These are phyloP conservation scores for Thuidium tamariscinum DNA, from an alignment of 225 moss, liverwort and hornwort genomes.

Conservation along the genomic window DNA sequence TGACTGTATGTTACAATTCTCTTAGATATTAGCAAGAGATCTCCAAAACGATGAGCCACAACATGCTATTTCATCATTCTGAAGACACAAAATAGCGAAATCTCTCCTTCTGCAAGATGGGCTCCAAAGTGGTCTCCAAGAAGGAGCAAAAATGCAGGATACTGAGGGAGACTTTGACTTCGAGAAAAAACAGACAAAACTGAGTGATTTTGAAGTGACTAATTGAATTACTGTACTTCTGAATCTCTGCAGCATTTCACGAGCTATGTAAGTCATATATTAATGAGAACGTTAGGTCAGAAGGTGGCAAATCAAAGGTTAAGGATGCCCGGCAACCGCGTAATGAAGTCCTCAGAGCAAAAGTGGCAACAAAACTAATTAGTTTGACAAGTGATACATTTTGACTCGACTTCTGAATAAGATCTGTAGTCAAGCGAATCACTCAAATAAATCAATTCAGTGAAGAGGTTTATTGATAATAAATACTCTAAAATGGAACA, in stretches of 20 bases:
- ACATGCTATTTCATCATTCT: background rate
- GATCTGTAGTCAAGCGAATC: background rate
- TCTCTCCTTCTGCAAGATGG: background rate
- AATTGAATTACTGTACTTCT: background rate
- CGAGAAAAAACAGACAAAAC: background rate
- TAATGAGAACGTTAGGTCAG: background rate
- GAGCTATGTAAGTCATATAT: too few species aligned
- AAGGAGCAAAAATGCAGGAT: background rate
- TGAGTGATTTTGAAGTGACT: background rate
- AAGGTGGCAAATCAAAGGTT: background rate
- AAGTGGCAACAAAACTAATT: background rate
- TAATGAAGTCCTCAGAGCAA: background rate
- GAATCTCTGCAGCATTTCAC: background rate
- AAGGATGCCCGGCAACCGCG: background rate
- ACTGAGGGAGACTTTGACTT: background rate
- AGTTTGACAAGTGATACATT: background rate
- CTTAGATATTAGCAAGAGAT: background rate
- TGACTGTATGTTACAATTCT: background rate
- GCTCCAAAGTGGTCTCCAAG: too few species aligned
- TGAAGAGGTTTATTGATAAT: background rate
- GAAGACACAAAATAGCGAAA: background rate
- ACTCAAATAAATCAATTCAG: background rate
- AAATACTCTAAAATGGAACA: background rate
- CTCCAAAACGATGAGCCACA: background rate
- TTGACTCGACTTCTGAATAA: background rate